Evolutionary conservation across 768 basidiomycete species (phyloP).

Genomic region (Xerocomus potaroensis): DNA sequence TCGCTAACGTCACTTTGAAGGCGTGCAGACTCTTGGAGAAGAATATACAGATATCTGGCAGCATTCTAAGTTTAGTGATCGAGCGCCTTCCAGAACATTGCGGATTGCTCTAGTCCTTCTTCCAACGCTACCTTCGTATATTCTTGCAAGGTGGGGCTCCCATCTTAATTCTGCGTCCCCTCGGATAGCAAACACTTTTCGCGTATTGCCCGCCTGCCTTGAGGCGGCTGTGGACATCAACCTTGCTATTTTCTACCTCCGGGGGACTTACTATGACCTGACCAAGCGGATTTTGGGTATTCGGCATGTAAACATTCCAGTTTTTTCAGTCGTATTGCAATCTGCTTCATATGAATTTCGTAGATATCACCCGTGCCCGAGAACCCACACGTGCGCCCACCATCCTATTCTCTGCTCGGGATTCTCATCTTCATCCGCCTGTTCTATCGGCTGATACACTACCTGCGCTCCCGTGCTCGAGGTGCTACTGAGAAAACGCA

Average conservation of each 20-base stretch:
- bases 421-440: constrained; percentile 65
- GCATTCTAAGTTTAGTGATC: constrained; percentile 41
- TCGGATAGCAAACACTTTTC: constrained; percentile 29
- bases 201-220: constrained; percentile 44
- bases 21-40: constrained; percentile 81
- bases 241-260: constrained; percentile 75
- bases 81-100: constrained; percentile 40
- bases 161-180: constrained; percentile 32
- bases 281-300: constrained; percentile 63
- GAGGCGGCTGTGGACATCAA: constrained; percentile 66
- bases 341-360: constrained; percentile 6
- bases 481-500: constrained; percentile 26
- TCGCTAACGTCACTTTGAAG: constrained; percentile 35
- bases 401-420: constrained; percentile 85
- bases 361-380: constrained; percentile 73
- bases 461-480: constrained; percentile 35
- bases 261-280: constrained; percentile 75
- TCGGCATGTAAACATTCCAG: constrained; percentile 49
- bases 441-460: constrained; percentile 52
- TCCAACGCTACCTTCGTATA: constrained; percentile 61
- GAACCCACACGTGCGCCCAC: constrained; percentile 67
- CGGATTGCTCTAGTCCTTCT: constrained; percentile 60
- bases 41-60: constrained; percentile 88
- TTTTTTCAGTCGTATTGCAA: background rate
- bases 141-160: constrained; percentile 48